Evolutionary conservation across 1,284 basidiomycete genomes (phyloP), one percentile per base, ranked within the genome.

Genomic region (Ustilago trichophora): DNA sequence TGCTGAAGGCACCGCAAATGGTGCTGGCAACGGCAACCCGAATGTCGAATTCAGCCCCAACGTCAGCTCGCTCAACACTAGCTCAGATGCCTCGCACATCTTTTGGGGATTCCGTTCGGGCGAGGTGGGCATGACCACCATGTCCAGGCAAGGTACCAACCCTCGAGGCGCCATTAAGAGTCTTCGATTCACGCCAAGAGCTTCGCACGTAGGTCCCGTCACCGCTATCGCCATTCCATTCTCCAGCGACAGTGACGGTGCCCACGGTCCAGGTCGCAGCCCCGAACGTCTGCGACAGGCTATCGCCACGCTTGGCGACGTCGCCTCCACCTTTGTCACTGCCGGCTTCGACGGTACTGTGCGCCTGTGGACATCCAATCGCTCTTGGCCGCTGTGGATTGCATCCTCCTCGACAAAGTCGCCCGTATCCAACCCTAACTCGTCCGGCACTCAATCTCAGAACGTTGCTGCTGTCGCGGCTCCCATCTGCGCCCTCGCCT

Each of bases 101-200:
- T 83, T 87, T 7, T 93, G 91, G 91, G 92, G 91, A 2, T 89
- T 87, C 72, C 83, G 85, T 29, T 87, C 85, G 36, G 92, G 91
- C 33, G 86, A 88, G 52, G 85, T 93, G 8, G 85, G 87, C 0
- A 83, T 91, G 26, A 88, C 88, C 25, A 84, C 83, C 40, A 63
- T 80, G 45, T 57, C 66, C 9, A 69, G 69, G 50, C 77, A 77
- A 31, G 77, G 77, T 6, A 71, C 70, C 29, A 78, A 72, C 38
- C 73, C 78, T 10, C 65, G 75, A 29, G 78, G 77, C 16, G 53
- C 64, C 19, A 60, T 80, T 34, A 55, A 46, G 19, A 72, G 67
- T 24, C 47, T 63, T 15, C 43, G 63, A 4, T 77, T 77, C 54
- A 73, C 68, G 10, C 51, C 58, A 0, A 67, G 68, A 7, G 60